phyloP scores from a whole-genome alignment of 1,284 basidiomycete species.

The Hymenochaete sp. region DNA sequence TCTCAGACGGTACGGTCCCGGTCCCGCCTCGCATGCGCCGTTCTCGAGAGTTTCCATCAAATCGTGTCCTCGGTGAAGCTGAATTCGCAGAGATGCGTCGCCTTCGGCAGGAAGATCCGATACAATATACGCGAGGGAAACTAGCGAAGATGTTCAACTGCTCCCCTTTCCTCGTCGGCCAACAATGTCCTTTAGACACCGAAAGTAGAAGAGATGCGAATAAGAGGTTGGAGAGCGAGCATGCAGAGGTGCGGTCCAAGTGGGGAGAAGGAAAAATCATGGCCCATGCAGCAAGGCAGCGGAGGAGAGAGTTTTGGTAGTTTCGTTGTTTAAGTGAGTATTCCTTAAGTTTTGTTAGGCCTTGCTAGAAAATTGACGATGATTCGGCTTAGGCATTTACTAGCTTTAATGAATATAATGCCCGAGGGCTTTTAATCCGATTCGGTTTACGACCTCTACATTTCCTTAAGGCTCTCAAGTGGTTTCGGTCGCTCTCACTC shows the following conservation, averaged over 20 bases:
- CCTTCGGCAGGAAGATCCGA: conserved; percentile 36
- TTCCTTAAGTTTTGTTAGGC: too few species aligned
- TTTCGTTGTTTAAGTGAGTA: too few species aligned
- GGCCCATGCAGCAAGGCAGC: conserved; percentile 27
- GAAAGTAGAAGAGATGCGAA: conserved; percentile 22
- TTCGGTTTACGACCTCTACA: too few species aligned
- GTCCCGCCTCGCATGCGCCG: conserved; percentile 35
- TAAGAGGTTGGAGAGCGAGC: conserved; percentile 25
- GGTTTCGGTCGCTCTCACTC: too few species aligned
- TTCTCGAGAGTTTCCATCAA: conserved; percentile 27
- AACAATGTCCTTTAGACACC: conserved; percentile 27
- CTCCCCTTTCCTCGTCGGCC: conserved; percentile 29
- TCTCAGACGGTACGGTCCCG: conserved; percentile 21
- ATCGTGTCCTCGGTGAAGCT: conserved; percentile 39
- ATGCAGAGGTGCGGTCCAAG: conserved; percentile 24
- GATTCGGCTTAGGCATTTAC: too few species aligned
- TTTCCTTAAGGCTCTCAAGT: too few species aligned
- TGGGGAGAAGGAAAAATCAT: conserved; percentile 33
- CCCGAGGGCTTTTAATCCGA: too few species aligned
- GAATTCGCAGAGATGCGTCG: conserved; percentile 46
- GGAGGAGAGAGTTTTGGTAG: conserved; percentile 33
- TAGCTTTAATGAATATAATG: too few species aligned
- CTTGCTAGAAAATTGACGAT: too few species aligned
- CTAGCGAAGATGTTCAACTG: conserved; percentile 33
- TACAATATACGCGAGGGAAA: conserved; percentile 26